phyloP scores from a whole-genome alignment of 2,329 filamentous ascomycete genomes.

The Claviceps africana region DNA sequence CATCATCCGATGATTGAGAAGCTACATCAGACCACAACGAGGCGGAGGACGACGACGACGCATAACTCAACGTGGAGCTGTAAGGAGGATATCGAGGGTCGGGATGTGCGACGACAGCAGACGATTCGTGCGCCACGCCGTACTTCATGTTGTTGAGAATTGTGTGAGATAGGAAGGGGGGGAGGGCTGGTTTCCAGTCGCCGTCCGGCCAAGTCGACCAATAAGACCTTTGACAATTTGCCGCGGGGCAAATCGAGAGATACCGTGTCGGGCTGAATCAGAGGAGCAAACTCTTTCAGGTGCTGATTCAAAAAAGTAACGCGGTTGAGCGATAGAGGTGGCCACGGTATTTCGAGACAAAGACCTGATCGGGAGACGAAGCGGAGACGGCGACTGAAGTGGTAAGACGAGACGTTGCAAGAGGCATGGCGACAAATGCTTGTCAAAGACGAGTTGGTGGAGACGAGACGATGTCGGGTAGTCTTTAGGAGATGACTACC shows the following conservation, averaged over 20 bases:
- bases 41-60: constrained; percentile 60
- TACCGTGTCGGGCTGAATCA: constrained; percentile 22
- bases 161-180: constrained; percentile 10
- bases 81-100: constrained; percentile 42
- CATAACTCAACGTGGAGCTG: constrained; percentile 56
- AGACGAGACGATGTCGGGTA: constrained; percentile 12
- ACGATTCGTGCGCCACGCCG: constrained; percentile 37
- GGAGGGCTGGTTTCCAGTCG: constrained; percentile 48
- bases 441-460: constrained; percentile 12
- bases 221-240: constrained; percentile 24
- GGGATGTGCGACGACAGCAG: constrained; percentile 32
- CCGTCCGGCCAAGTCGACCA: constrained; percentile 37
- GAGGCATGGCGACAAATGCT: constrained; percentile 40
- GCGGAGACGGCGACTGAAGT: constrained; percentile 50
- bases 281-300: constrained; percentile 16
- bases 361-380: constrained; percentile 45
- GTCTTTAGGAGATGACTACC: constrained; percentile 21
- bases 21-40: constrained; percentile 67
- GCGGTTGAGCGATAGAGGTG: constrained; percentile 28
- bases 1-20: constrained; percentile 56
- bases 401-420: constrained; percentile 33
- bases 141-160: constrained; percentile 47
- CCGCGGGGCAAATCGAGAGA: constrained; percentile 17
- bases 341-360: constrained; percentile 35
- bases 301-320: constrained; percentile 17